Evolutionary conservation across 768 basidiomycete genomes (phyloP).

Genomic region (Auriscalpium vulgare): DNA sequence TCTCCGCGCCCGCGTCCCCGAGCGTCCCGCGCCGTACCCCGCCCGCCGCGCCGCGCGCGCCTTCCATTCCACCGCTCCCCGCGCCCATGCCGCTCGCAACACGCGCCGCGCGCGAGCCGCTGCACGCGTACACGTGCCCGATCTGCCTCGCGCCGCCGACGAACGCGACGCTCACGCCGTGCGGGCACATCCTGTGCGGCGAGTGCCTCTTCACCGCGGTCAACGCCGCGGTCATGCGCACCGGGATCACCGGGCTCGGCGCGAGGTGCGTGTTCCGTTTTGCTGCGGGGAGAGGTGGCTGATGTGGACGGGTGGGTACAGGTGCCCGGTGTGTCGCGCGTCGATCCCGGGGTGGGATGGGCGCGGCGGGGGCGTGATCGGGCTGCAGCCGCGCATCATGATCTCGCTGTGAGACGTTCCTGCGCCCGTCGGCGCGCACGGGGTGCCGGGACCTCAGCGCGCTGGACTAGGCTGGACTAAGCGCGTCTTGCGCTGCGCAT

Average conservation of each 20-base stretch:
- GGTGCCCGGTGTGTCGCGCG: slow-evolving; percentile 16
- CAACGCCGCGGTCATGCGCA: slow-evolving; percentile 8
- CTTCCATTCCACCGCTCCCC: too few species aligned
- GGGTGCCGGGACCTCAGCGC: too few species aligned
- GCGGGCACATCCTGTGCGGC: slow-evolving; percentile 17
- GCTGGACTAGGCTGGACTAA: too few species aligned
- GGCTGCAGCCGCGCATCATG: slow-evolving; percentile 12
- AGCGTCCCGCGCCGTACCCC: too few species aligned
- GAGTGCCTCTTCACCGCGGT: slow-evolving; percentile 16
- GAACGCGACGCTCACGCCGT: slow-evolving; percentile 15
- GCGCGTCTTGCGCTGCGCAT: too few species aligned
- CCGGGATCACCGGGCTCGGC: slow-evolving; percentile 10
- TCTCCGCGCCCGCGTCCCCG: too few species aligned
- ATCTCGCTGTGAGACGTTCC: slow-evolving; percentile 2
- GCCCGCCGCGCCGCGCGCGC: too few species aligned
- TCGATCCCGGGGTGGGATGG: slow-evolving; percentile 14
- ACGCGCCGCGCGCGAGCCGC: slow-evolving; percentile 3
- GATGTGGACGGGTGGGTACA: neutral
- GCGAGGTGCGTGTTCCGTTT: slow-evolving; percentile 7
- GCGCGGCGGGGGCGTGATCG: slow-evolving; percentile 14
- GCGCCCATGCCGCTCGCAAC: too few species aligned
- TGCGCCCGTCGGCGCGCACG: too few species aligned
- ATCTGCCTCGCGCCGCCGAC: slow-evolving; percentile 14
- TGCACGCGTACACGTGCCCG: slow-evolving; percentile 13
- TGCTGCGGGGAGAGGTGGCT: neutral